Evolutionary conservation across 2,329 filamentous ascomycete genomes (phyloP).

Genomic region (Westerdykella sp.): DNA sequence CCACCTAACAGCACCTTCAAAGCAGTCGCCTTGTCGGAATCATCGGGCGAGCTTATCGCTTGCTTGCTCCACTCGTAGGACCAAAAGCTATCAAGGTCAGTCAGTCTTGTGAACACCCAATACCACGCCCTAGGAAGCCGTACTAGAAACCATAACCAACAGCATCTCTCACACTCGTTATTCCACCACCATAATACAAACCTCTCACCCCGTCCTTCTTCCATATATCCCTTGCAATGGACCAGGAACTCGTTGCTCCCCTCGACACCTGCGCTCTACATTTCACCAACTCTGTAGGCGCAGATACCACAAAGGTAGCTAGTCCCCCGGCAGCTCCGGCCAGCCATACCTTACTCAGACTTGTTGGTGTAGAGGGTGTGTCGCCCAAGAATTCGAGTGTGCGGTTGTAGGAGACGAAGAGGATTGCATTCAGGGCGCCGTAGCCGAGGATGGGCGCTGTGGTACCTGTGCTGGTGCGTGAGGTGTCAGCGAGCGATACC

Average conservation of each 20-base stretch:
- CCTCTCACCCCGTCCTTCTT: conserved; percentile 57
- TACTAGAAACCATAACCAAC: conserved; percentile 95
- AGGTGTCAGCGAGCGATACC: conserved; percentile 4
- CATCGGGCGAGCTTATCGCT: conserved; percentile 43
- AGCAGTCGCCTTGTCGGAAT: conserved; percentile 47
- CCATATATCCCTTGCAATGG: conserved; percentile 57
- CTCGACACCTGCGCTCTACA: conserved; percentile 70
- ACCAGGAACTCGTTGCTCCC: conserved; percentile 48
- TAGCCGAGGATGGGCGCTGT: conserved; percentile 85
- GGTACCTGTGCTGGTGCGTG: conserved; percentile 49
- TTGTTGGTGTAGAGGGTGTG: conserved; percentile 23
- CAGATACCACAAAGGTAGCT: conserved; percentile 77
- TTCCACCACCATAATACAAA: conserved; percentile 71
- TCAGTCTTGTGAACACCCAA: background rate
- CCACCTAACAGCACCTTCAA: conserved; percentile 72
- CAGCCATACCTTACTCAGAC: conserved; percentile 62
- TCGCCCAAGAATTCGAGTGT: conserved; percentile 57
- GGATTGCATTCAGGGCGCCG: conserved; percentile 80
- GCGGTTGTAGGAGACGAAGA: conserved; percentile 88
- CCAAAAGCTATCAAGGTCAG: conserved; percentile 60
- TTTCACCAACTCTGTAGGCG: conserved; percentile 87
- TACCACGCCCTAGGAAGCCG: conserved; percentile 14
- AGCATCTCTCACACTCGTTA: conserved; percentile 78
- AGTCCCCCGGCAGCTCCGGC: conserved; percentile 78
- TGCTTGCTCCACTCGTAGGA: conserved; percentile 73